Conservation (phyloP, 2,329 filamentous ascomycete species). For the Colletotrichum australisinense region DNA sequence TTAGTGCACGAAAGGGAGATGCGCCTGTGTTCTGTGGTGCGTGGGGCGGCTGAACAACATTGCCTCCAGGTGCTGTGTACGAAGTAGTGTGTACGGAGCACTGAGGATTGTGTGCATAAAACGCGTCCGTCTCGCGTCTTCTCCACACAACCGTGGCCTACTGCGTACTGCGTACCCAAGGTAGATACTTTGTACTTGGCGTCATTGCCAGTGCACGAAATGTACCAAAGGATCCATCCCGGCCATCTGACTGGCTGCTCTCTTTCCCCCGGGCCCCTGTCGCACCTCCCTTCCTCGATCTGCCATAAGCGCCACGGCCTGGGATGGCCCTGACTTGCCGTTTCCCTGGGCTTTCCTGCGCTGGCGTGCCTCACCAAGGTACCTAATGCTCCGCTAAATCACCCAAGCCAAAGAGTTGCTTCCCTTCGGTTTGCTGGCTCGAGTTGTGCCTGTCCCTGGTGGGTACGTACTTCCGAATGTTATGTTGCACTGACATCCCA, state of each 20-base stretch:
- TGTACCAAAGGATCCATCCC: neutral
- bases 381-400: neutral
- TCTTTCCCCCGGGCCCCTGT: slow-evolving; percentile 7
- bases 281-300: slow-evolving; percentile 31
- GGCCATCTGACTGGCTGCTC: slow-evolving; percentile 17
- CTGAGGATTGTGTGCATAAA: slow-evolving; percentile 10
- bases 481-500: neutral
- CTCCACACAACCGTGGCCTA: slow-evolving; percentile 15
- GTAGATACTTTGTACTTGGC: slow-evolving; percentile 1
- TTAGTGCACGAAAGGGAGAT: neutral
- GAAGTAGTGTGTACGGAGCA: too few relatives aligned
- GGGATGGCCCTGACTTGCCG: slow-evolving; percentile 25
- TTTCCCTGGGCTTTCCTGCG: slow-evolving; percentile 19
- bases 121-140: slow-evolving; percentile 24
- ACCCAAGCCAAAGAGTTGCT: neutral
- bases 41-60: slow-evolving; percentile 15
- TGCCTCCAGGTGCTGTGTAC: too few relatives aligned
- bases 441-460: neutral
- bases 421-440: neutral
- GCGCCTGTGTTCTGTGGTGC: neutral
- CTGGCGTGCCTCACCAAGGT: slow-evolving; percentile 20
- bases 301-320: slow-evolving; percentile 31
- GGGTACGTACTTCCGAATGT: neutral
- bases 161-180: too few relatives aligned
- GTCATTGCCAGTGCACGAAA: slow-evolving; percentile 14